A percentile compares a stretch with the other conserved stretches of the same genome.
phyloP scores from a whole-genome alignment of 805 yeast genomes.

The Clavispora carvajalis region DNA sequence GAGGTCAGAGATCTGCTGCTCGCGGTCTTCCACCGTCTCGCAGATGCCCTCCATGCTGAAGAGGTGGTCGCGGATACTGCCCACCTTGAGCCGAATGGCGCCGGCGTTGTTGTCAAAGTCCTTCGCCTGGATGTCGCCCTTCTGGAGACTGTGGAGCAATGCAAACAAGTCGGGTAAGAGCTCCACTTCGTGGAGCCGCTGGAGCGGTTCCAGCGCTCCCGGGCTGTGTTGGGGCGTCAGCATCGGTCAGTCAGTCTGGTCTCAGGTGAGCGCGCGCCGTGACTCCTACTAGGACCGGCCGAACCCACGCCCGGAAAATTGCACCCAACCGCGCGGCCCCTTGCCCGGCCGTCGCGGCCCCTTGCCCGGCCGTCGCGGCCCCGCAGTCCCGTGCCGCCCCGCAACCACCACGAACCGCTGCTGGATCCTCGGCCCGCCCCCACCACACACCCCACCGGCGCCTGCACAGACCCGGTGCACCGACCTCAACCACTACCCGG shows the following conservation, averaged over 20 bases:
- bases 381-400: too few species aligned
- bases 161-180: slow-evolving; percentile 34
- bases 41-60: slow-evolving; percentile 41
- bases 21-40: slow-evolving; percentile 34
- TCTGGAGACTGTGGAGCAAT: slow-evolving; percentile 29
- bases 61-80: slow-evolving; percentile 29
- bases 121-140: slow-evolving; percentile 34
- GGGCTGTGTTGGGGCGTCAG: not conserved
- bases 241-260: not conserved
- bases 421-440: too few species aligned
- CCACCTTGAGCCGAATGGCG: slow-evolving; percentile 37
- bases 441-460: too few species aligned
- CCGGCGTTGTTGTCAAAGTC: slow-evolving; percentile 44
- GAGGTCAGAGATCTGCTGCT: slow-evolving; percentile 27
- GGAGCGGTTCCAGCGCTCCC: slow-evolving; percentile 8
- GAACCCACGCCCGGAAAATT: too few species aligned
- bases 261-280: too few species aligned
- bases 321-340: too few species aligned
- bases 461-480: not conserved
- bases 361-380: too few species aligned
- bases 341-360: too few species aligned
- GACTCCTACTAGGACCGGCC: too few species aligned
- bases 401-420: too few species aligned
- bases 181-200: slow-evolving; percentile 27
- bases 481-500: not conserved